These are phyloP conservation scores for Paramecium tetraurelia DNA, from an alignment of 73 alveolate genomes.

Conservation along the genomic window DNA sequence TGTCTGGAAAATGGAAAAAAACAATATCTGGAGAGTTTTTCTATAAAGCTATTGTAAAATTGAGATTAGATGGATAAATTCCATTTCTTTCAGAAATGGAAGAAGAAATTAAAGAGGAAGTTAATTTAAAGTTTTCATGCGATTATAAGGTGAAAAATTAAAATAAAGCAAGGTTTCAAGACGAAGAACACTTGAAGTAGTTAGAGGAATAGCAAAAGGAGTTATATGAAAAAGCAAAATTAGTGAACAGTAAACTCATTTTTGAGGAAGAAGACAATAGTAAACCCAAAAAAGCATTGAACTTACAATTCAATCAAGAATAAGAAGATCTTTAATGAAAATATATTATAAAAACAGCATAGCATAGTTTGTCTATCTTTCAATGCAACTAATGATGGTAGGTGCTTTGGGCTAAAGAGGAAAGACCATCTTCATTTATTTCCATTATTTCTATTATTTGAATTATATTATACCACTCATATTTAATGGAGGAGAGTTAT, in stretches of 20 bases:
- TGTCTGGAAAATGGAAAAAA: slow-evolving; percentile 20
- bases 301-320: background rate
- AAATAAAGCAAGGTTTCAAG: slow-evolving; percentile 12
- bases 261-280: background rate
- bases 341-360: background rate
- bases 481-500: background rate
- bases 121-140: background rate
- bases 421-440: background rate
- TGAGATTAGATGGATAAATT: background rate
- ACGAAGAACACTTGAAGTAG: slow-evolving; percentile 2
- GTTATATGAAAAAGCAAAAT: slow-evolving; percentile 16
- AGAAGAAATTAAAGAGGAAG: slow-evolving; percentile 37
- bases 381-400: background rate
- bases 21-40: slow-evolving; percentile 34
- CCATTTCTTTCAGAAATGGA: background rate
- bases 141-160: background rate
- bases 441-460: background rate
- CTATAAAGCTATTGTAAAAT: background rate
- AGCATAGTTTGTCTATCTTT: background rate
- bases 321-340: background rate
- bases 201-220: background rate
- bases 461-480: background rate
- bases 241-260: background rate
- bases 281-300: background rate
- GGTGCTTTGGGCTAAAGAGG: slow-evolving; percentile 22